Evolutionary conservation across 1,139 yeast species (phyloP).

Genomic region (Saccharomyces hybrid): DNA sequence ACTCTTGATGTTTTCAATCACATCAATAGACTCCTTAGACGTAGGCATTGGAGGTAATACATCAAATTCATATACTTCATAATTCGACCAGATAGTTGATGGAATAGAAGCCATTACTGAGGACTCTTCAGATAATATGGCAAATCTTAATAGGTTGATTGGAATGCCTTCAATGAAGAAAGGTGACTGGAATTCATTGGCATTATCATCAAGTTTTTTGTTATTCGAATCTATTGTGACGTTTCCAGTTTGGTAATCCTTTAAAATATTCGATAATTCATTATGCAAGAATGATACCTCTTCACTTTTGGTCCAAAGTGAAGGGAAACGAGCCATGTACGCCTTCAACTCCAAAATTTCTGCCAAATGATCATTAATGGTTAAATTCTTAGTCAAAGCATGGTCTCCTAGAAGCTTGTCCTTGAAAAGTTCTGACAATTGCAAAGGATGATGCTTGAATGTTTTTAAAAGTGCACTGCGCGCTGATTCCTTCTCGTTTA

Average conservation of each 20-base stretch:
- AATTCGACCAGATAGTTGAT: slow-evolving; percentile 48
- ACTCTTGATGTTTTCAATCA: slow-evolving; percentile 34
- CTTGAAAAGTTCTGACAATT: slow-evolving; percentile 27
- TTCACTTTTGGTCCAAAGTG: slow-evolving; percentile 26
- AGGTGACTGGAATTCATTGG: slow-evolving; percentile 8
- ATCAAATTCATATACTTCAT: slow-evolving; percentile 63
- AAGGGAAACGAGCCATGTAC: slow-evolving; percentile 24
- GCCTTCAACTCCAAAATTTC: slow-evolving; percentile 24
- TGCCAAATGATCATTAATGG: slow-evolving; percentile 25
- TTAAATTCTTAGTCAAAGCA: slow-evolving; percentile 5
- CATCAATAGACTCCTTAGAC: slow-evolving; percentile 24
- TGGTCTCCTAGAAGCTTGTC: slow-evolving; percentile 24
- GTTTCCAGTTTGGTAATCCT: slow-evolving; percentile 10
- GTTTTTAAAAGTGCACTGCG: slow-evolving; percentile 43
- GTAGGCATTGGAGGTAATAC: slow-evolving; percentile 52
- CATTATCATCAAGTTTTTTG: slow-evolving; percentile 6
- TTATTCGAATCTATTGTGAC: slow-evolving; percentile 1
- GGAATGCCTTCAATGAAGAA: slow-evolving; percentile 40
- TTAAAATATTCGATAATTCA: slow-evolving; percentile 38
- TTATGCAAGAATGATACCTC: slow-evolving; percentile 44
- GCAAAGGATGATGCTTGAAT: slow-evolving; percentile 49
- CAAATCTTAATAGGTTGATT: slow-evolving; percentile 54
- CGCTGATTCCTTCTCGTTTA: slow-evolving; percentile 40
- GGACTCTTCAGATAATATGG: slow-evolving; percentile 61
- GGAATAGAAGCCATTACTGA: slow-evolving; percentile 66